Percentiles rank a stretch among this genome's conserved stretches.
These are phyloP conservation scores for Fusarium albosuccineum DNA, from an alignment of 2,329 filamentous ascomycete genomes.

Conservation along the genomic window DNA sequence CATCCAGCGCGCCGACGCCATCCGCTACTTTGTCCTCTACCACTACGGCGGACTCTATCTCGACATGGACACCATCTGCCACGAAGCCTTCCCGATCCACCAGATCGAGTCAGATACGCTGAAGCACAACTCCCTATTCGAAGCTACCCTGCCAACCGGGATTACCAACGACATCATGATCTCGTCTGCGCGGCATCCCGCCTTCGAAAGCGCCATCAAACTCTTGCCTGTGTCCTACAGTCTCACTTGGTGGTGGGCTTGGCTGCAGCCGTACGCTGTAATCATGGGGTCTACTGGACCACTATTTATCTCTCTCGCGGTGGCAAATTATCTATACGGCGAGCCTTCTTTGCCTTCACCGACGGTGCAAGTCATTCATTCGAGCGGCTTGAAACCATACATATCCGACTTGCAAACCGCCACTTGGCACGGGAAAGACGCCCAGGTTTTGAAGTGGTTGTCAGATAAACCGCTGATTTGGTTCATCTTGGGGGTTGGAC, in stretches of 20 bases:
- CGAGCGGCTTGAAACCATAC: constrained; percentile 37
- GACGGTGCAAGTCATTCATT: constrained; percentile 43
- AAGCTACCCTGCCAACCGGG: constrained; percentile 75
- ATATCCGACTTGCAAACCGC: constrained; percentile 54
- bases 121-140: constrained; percentile 42
- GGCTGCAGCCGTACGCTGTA: constrained; percentile 75
- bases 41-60: constrained; percentile 81
- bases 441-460: constrained; percentile 61
- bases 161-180: constrained; percentile 87
- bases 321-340: constrained; percentile 76
- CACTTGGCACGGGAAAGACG: constrained; percentile 61
- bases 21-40: constrained; percentile 79
- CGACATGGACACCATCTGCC: constrained; percentile 58
- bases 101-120: constrained; percentile 34
- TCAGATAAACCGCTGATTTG: constrained; percentile 49
- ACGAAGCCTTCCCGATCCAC: constrained; percentile 40
- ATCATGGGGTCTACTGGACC: constrained; percentile 85
- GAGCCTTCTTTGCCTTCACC: constrained; percentile 50
- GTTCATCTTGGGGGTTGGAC: not conserved
- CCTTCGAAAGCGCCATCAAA: constrained; percentile 78
- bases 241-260: constrained; percentile 69
- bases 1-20: constrained; percentile 78
- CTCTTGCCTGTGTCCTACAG: constrained; percentile 72
- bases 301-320: constrained; percentile 79
- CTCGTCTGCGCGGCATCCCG: constrained; percentile 77